phyloP scores from a whole-genome alignment of 345 rosid species.

The Populus tremula region DNA sequence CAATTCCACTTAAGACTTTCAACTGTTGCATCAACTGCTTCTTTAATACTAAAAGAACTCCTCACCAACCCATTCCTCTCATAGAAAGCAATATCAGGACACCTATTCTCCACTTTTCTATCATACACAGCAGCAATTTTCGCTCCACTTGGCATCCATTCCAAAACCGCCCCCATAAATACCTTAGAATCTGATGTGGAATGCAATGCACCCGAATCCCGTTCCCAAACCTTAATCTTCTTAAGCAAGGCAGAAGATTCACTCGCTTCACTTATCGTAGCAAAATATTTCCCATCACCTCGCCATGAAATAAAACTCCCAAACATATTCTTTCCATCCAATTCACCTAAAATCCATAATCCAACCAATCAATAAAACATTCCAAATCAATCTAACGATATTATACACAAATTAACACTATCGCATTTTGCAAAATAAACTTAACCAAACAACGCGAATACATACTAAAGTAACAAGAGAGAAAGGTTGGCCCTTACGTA shows the following conservation, averaged over 20 bases:
- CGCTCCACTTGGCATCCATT: slow-evolving; percentile 99
- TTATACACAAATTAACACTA: neutral
- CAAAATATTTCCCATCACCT: slow-evolving; percentile 92
- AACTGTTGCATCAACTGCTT: slow-evolving; percentile 40
- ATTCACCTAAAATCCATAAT: slow-evolving; percentile 43
- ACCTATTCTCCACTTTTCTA: slow-evolving; percentile 46
- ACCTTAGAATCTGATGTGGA: slow-evolving; percentile 66
- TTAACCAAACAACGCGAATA: neutral
- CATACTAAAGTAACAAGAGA: slow-evolving; percentile 23
- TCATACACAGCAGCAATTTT: slow-evolving; percentile 79
- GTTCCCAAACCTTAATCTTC: slow-evolving; percentile 89
- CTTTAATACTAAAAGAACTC: slow-evolving; percentile 61
- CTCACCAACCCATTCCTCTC: slow-evolving; percentile 92
- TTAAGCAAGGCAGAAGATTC: slow-evolving; percentile 40
- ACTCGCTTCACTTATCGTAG: slow-evolving; percentile 46
- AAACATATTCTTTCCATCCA: slow-evolving; percentile 26
- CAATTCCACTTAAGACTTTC: slow-evolving; percentile 86
- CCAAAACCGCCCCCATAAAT: slow-evolving; percentile 65
- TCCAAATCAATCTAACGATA: slow-evolving; percentile 3
- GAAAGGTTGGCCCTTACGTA: slow-evolving; percentile 76
- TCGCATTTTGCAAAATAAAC: neutral
- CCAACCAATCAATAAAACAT: neutral
- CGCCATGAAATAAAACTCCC: slow-evolving; percentile 74
- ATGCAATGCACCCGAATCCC: slow-evolving; percentile 72
- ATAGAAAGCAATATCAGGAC: slow-evolving; percentile 65